Base-by-base conservation (phyloP, 768 basidiomycete genomes). In the Kwoniella mangroviensis region DNA sequence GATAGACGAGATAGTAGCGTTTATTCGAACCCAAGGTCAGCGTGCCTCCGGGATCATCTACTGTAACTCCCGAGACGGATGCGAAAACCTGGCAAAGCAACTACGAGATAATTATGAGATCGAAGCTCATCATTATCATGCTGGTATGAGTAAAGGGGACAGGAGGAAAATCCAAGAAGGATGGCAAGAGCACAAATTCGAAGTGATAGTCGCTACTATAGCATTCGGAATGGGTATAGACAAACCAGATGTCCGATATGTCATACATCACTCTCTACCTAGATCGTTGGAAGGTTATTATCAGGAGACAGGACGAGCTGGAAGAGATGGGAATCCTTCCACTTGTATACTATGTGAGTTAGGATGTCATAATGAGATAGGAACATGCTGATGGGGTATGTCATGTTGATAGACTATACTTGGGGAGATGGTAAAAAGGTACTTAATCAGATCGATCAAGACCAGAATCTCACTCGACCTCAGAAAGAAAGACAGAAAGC, bases 221-320 rank as follows among this genome's bases (percentile, higher is more conserved):
- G 94, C 94, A 0, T 98, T 98, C 81, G 96, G 96, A 12, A 98
- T 98, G 94, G 95, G 96, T 24, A 83, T 83, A 49, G 82, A 83
- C 66, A 83, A 83, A 54, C 70, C 82, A 3, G 82, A 83, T 61
- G 82, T 83, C 3, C 67, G 82, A 74, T 83, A 84, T 61, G 96
- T 99, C 42, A 92, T 98, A 63, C 96, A 98, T 78, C 87, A 90
- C 69, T 88, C 89, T 63, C 79, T 97, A 74, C 93, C 96, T 1
- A 89, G 89, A 73, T 89, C 90, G 21, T 82, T 99, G 78, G 93
- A 94, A 69, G 92, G 91, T 88, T 96, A 85, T 71, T 94, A 94
- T 77, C 94, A 98, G 84, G 97, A 99, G 84, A 98, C 96, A 0
- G 97, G 97, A 6, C 89, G 97, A 67, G 97, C 95, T 19, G 97